A percentile compares a stretch with the other conserved stretches of the same genome.
phyloP scores from a whole-genome alignment of 768 basidiomycete species.

The Serpula lacrymans region DNA sequence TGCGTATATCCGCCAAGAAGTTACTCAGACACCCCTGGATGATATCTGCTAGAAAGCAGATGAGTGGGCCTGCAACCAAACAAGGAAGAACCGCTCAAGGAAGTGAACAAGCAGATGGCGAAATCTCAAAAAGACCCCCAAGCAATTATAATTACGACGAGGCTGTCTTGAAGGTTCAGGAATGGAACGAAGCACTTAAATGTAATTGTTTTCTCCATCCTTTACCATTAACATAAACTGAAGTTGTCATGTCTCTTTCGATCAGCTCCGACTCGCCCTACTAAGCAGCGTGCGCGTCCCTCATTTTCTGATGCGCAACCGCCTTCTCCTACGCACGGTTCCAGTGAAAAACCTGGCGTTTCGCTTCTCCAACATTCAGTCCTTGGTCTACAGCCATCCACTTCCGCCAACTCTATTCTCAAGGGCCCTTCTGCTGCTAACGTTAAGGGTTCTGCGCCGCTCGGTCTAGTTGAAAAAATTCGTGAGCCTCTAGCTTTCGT shows the following conservation, averaged over 20 bases:
- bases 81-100: conserved; percentile 26
- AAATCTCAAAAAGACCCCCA: conserved; percentile 44
- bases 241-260: conserved; percentile 6
- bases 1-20: conserved; percentile 93
- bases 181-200: conserved; percentile 97
- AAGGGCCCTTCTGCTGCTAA: conserved; percentile 15
- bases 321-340: conserved; percentile 38
- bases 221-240: no score
- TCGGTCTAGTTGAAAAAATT: conserved; percentile 35
- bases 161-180: conserved; percentile 91
- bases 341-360: conserved; percentile 23
- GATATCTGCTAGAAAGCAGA: conserved; percentile 76
- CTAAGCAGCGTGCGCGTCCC: conserved; percentile 57
- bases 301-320: conserved; percentile 36
- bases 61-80: conserved; percentile 37
- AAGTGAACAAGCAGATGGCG: conserved; percentile 32
- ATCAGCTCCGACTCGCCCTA: conserved; percentile 68
- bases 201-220: conserved; percentile 51
- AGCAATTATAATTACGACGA: conserved; percentile 92
- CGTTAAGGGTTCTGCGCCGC: conserved; percentile 19
- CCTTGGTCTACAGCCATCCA: conserved; percentile 32
- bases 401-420: conserved; percentile 27
- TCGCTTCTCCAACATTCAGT: conserved; percentile 28
- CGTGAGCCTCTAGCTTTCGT: conserved; percentile 60
- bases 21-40: conserved; percentile 95